These are phyloP conservation scores for Chlorophyllum brunneum DNA, from an alignment of 768 basidiomycete species.

Conservation along the genomic window DNA sequence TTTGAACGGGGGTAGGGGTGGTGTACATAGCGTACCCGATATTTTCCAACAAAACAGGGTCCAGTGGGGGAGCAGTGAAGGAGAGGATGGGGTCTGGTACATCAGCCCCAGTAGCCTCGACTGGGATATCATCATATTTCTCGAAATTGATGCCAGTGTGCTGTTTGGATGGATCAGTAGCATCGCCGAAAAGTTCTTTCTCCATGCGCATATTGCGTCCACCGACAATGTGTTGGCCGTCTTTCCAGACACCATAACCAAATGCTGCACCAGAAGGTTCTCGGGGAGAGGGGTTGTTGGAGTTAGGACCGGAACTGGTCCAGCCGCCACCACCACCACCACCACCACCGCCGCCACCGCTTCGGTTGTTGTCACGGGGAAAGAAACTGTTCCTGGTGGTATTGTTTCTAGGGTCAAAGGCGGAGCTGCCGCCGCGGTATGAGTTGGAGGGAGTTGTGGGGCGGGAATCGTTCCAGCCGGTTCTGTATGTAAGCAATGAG, in stretches of 20 bases:
- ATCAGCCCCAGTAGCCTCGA: slow-evolving; percentile 94
- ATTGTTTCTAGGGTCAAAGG: slow-evolving; percentile 11
- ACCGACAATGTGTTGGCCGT: slow-evolving; percentile 85
- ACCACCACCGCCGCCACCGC: slow-evolving; percentile 26
- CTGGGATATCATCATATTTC: slow-evolving; percentile 99
- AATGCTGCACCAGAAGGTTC: slow-evolving; percentile 24
- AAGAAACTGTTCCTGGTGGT: slow-evolving; percentile 14
- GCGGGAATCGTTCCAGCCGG: slow-evolving; percentile 75
- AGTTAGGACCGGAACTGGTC: slow-evolving; percentile 31
- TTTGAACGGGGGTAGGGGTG: slow-evolving; percentile 98
- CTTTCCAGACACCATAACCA: slow-evolving; percentile 81
- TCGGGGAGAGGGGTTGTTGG: slow-evolving; percentile 32
- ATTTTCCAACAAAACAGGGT: slow-evolving; percentile 93
- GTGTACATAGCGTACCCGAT: slow-evolving; percentile 90
- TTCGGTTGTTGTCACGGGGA: slow-evolving; percentile 14
- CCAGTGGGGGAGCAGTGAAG: slow-evolving; percentile 87
- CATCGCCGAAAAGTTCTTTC: slow-evolving; percentile 94
- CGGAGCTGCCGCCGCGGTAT: slow-evolving; percentile 37
- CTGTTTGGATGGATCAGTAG: slow-evolving; percentile 79
- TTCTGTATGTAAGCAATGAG: slow-evolving; percentile 31
- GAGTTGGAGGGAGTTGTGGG: slow-evolving; percentile 57
- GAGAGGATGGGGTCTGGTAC: slow-evolving; percentile 92
- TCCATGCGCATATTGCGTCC: slow-evolving; percentile 83
- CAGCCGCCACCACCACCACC: slow-evolving; percentile 36
- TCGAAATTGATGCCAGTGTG: slow-evolving; percentile 99